These are phyloP conservation scores for Kwoniella shandongensis DNA, from an alignment of 768 basidiomycete species.

Conservation along the genomic window DNA sequence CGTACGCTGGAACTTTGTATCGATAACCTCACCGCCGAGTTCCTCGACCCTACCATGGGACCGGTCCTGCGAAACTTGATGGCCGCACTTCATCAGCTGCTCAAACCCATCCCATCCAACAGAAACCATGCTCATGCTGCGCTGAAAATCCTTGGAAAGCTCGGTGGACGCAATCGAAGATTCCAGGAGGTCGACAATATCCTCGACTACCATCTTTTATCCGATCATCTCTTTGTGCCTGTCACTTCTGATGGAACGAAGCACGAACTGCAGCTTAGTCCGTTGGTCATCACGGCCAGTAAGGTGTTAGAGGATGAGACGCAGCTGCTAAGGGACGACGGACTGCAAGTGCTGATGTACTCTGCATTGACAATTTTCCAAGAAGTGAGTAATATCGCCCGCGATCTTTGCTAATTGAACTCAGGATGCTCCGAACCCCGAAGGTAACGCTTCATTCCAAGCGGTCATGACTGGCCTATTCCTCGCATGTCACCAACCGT, in stretches of 20 bases:
- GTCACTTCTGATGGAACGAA: slow-evolving; percentile 70
- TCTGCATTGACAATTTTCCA: slow-evolving; percentile 69
- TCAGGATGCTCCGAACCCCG: slow-evolving; percentile 36
- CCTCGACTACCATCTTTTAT: slow-evolving; percentile 68
- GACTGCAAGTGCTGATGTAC: slow-evolving; percentile 62
- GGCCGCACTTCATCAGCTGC: slow-evolving; percentile 86
- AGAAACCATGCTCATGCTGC: slow-evolving; percentile 91
- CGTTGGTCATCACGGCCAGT: slow-evolving; percentile 67
- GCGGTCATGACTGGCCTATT: slow-evolving; percentile 39
- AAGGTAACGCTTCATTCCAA: slow-evolving; percentile 37
- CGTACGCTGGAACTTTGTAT: slow-evolving; percentile 98
- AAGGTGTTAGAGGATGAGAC: slow-evolving; percentile 61
- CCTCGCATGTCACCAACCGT: slow-evolving; percentile 30
- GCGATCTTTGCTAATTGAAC: background rate
- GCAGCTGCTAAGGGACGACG: slow-evolving; percentile 55
- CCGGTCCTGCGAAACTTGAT: slow-evolving; percentile 90
- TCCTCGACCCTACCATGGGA: slow-evolving; percentile 91
- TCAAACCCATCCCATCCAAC: slow-evolving; percentile 80
- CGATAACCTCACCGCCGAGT: slow-evolving; percentile 96
- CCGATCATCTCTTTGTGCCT: slow-evolving; percentile 67
- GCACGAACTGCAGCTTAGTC: slow-evolving; percentile 66
- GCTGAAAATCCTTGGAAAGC: slow-evolving; percentile 91
- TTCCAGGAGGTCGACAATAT: slow-evolving; percentile 76
- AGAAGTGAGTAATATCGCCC: slow-evolving; percentile 60
- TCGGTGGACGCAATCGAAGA: slow-evolving; percentile 89